Base-by-base conservation (phyloP, 208 protist species). In the Naegleria lovaniensis region DNA sequence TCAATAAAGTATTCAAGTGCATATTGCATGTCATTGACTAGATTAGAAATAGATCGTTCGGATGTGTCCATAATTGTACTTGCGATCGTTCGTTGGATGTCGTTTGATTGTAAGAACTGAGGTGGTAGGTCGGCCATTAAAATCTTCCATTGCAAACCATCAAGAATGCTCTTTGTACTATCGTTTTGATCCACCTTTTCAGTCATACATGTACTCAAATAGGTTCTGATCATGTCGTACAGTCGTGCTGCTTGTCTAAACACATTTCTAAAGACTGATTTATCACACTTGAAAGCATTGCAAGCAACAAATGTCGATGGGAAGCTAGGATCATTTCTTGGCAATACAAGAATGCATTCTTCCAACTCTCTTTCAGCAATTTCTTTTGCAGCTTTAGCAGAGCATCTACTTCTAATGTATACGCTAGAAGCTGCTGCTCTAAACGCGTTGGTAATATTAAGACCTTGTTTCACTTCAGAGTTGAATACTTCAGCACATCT, bases 1-100 rank as follows among this genome's bases (percentile, higher is more conserved):
- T 85, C 83, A 29, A 85, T 48, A 43, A 85, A 85, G 83, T 51
- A 85, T 85, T 85, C 83, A 9, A 85, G 41, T 19, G 39, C 83
- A 43, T 51, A 85, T 85, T 85, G 39, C 83, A 85, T 85, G 15
- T 39, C 33, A 33, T 43, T 48, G 41, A 85, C 11, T 19, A 40
- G 48, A 0, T 85, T 33, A 43, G 38, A 85, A 43, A 39, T 48
- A 29, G 22, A 38, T 25, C 15, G 4, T 43, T 33, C 41, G 67
- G 5, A 5, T 79, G 67, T 79, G 43, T 79, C 67, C 67, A 79
- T 79, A 36, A 2, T n/a, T 36, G 16, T 33, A 9, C 0, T 36
- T 13, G 36, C 1, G 9, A 79, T 79, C 5, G 67, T 79, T 79
- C n/a, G 13, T 36, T 79, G 25, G 0, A 79, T 16, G 11, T 85